A percentile compares a stretch with the other conserved stretches of the same genome.
These are phyloP conservation scores for Aspergillus cavernicola DNA, from an alignment of 495 filamentous ascomycete genomes.

Conservation along the genomic window DNA sequence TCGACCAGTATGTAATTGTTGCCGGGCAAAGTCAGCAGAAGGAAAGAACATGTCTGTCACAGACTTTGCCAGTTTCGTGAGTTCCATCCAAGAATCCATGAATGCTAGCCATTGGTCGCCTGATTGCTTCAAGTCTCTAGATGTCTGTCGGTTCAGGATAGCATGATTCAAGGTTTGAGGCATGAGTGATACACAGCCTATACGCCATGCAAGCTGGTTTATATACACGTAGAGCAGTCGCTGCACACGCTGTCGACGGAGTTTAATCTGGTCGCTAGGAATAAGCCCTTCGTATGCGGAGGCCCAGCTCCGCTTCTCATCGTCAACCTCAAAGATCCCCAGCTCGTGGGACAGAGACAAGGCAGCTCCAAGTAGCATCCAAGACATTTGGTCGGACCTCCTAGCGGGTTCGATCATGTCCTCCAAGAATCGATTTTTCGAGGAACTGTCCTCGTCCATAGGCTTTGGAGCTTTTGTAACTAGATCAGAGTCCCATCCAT, in stretches of 20 bases:
- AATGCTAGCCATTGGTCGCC: slow-evolving; percentile 41
- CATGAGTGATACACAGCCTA: slow-evolving; percentile 51
- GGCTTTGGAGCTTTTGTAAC: slow-evolving; percentile 22
- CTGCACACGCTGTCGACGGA: slow-evolving; percentile 42
- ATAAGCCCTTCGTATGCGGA: slow-evolving; percentile 26
- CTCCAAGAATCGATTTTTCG: slow-evolving; percentile 39
- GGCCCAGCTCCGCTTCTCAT: slow-evolving; percentile 18
- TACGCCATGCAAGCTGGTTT: slow-evolving; percentile 51
- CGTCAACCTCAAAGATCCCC: slow-evolving; percentile 47
- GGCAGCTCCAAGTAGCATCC: slow-evolving; percentile 51
- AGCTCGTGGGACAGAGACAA: slow-evolving; percentile 50
- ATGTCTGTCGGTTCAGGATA: slow-evolving; percentile 32
- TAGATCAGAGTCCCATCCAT: slow-evolving; percentile 47
- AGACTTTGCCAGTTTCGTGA: slow-evolving; percentile 50
- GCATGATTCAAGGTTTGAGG: slow-evolving; percentile 47
- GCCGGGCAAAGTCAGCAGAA: slow-evolving; percentile 47
- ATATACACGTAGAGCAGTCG: slow-evolving; percentile 51
- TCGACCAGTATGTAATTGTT: slow-evolving; percentile 49
- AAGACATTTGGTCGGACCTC: slow-evolving; percentile 55
- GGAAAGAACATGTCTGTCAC: slow-evolving; percentile 54
- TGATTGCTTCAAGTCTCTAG: slow-evolving; percentile 25
- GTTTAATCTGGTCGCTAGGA: slow-evolving; percentile 34
- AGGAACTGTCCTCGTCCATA: slow-evolving; percentile 18
- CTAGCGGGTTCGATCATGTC: slow-evolving; percentile 51
- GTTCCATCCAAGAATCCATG: slow-evolving; percentile 51